phyloP scores from a whole-genome alignment of 2,329 filamentous ascomycete genomes.

The Apiospora malaysiana region DNA sequence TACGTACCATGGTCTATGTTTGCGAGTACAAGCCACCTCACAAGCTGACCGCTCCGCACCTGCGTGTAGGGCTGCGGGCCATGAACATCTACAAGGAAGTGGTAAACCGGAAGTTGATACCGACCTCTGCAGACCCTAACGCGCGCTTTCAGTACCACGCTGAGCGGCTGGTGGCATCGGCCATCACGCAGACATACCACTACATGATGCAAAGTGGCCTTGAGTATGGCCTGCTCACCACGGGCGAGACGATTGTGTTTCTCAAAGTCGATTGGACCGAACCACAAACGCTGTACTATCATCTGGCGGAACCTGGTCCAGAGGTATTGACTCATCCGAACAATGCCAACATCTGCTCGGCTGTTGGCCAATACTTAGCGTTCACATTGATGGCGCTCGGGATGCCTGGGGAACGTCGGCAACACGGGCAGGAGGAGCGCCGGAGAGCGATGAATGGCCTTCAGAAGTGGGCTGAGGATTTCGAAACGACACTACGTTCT shows the following conservation, averaged over 20 bases:
- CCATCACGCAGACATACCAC: slow-evolving; percentile 54
- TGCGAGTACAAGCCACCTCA: slow-evolving; percentile 55
- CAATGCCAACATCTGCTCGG: slow-evolving; percentile 32
- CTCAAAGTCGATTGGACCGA: slow-evolving; percentile 44
- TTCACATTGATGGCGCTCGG: slow-evolving; percentile 39
- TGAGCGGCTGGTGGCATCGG: slow-evolving; percentile 46
- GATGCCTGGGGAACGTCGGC: slow-evolving; percentile 42
- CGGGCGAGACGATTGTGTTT: slow-evolving; percentile 51
- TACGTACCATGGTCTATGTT: slow-evolving; percentile 38
- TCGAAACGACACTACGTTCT: slow-evolving; percentile 32
- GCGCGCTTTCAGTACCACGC: slow-evolving; percentile 44
- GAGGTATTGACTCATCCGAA: slow-evolving; percentile 34
- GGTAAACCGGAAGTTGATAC: slow-evolving; percentile 35
- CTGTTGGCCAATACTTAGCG: slow-evolving; percentile 38
- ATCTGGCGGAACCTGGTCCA: slow-evolving; percentile 37
- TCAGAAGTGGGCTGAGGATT: slow-evolving; percentile 33
- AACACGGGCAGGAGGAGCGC: slow-evolving; percentile 39
- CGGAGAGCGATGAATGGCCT: slow-evolving; percentile 22
- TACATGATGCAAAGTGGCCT: slow-evolving; percentile 56
- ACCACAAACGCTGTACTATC: slow-evolving; percentile 38
- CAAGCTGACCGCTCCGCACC: slow-evolving; percentile 49
- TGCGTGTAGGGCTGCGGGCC: slow-evolving; percentile 47
- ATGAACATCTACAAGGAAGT: slow-evolving; percentile 50
- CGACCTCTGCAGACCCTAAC: slow-evolving; percentile 35
- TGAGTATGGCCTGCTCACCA: slow-evolving; percentile 49